Evolutionary conservation across 2,329 filamentous ascomycete species (phyloP).

Genomic region (Blumeriella jaapii): DNA sequence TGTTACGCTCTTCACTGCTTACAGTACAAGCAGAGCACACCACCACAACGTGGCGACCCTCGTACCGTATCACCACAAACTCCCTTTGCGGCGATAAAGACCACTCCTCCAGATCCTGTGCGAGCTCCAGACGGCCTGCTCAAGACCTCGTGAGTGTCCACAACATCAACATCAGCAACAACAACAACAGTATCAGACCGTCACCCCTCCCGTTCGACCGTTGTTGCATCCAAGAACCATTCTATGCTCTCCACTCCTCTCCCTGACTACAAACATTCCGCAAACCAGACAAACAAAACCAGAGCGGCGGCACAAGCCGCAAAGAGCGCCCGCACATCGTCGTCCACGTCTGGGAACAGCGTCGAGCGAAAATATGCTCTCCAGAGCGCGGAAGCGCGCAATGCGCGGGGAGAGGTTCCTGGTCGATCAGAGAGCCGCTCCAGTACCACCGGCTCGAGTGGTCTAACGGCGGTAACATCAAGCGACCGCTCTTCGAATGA

Average conservation of each 20-base stretch:
- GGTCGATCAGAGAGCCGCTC: slow-evolving; percentile 23
- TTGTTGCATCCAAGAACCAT: slow-evolving; percentile 12
- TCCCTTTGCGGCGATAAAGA: too few species aligned
- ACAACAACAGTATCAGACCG: slow-evolving; percentile 5
- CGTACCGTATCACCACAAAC: too few species aligned
- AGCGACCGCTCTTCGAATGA: slow-evolving; percentile 17
- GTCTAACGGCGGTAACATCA: slow-evolving; percentile 21
- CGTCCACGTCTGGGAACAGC: slow-evolving; percentile 17
- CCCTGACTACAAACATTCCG: slow-evolving; percentile 23
- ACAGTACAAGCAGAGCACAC: too few species aligned
- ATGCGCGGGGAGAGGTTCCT: slow-evolving; percentile 14
- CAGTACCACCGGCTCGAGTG: slow-evolving; percentile 23
- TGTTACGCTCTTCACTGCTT: too few species aligned
- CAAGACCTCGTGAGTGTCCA: too few species aligned
- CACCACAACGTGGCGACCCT: too few species aligned
- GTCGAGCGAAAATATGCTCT: slow-evolving; percentile 21
- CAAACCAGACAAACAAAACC: slow-evolving; percentile 22
- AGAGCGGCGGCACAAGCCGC: slow-evolving; percentile 16
- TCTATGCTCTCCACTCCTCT: slow-evolving; percentile 25
- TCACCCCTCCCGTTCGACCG: slow-evolving; percentile 5
- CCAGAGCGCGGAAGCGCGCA: slow-evolving; percentile 18
- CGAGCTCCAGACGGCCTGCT: too few species aligned
- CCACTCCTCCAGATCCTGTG: too few species aligned
- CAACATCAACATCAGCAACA: too few species aligned
- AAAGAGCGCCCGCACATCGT: slow-evolving; percentile 18